Conservation (phyloP, 2,329 filamentous ascomycete genomes). For the Cordyceps fumosorosea region DNA sequence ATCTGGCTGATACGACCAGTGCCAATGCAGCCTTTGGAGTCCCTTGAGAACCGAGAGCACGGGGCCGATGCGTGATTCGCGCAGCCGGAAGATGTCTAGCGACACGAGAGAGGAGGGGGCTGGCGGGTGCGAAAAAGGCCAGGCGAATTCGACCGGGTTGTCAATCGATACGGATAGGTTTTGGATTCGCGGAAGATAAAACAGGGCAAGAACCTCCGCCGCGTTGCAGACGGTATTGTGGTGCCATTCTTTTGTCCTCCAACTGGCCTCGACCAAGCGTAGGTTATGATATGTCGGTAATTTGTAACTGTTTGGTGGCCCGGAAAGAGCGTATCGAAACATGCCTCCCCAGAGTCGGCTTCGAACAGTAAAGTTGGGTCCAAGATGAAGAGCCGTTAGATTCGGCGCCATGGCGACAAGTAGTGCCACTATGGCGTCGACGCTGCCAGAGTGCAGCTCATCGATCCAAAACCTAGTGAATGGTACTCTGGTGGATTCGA, state of each 20-base stretch:
- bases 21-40: neutral
- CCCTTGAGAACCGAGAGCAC: neutral
- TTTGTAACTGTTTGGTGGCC: neutral
- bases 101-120: neutral
- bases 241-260: neutral
- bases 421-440: neutral
- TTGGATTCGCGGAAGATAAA: neutral
- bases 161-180: neutral
- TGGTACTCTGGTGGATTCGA: neutral
- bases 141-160: neutral
- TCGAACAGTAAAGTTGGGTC: neutral
- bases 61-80: neutral
- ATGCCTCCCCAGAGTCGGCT: neutral
- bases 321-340: neutral
- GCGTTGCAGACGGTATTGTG: neutral
- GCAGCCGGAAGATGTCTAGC: neutral
- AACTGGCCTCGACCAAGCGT: neutral
- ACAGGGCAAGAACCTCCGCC: neutral
- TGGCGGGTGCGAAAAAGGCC: neutral
- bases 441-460: neutral
- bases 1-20: conserved; percentile 1
- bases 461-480: neutral
- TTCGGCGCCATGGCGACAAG: neutral
- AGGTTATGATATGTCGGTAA: neutral
- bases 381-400: neutral